Evolutionary conservation across 1,139 yeast species (phyloP).

Genomic region (Kurtzmaniella quercitrusa): DNA sequence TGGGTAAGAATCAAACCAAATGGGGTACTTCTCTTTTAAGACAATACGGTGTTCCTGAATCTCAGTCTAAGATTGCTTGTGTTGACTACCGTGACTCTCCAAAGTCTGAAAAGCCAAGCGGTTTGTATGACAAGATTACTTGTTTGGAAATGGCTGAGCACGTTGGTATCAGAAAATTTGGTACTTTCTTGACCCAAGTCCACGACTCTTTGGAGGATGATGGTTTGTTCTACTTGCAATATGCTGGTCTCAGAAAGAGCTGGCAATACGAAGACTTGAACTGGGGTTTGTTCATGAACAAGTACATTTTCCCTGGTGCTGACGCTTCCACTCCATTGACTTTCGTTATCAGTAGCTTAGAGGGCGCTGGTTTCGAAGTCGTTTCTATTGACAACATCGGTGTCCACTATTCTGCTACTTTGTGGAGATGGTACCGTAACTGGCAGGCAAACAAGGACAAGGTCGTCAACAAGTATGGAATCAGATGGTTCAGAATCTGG

Average conservation of each 20-base stretch:
- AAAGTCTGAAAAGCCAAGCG: constrained; percentile 50
- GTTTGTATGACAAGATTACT: constrained; percentile 81
- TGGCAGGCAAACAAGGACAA: constrained; percentile 84
- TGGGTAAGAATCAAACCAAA: constrained; percentile 86
- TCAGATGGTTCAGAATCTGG: constrained; percentile 93
- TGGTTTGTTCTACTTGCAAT: constrained; percentile 82
- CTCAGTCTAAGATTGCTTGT: constrained; percentile 78
- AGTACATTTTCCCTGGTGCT: constrained; percentile 96
- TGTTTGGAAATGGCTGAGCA: constrained; percentile 97
- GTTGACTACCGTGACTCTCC: constrained; percentile 92
- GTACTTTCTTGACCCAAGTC: constrained; percentile 72
- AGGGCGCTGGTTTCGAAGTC: constrained; percentile 82
- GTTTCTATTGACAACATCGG: constrained; percentile 85
- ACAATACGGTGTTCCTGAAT: constrained; percentile 61
- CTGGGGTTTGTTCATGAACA: constrained; percentile 97
- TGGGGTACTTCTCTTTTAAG: constrained; percentile 77
- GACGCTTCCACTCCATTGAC: constrained; percentile 94
- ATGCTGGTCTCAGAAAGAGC: constrained; percentile 84
- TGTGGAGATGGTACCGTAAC: constrained; percentile 95
- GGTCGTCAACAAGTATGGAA: constrained; percentile 77
- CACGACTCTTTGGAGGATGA: constrained; percentile 87
- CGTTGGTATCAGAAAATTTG: constrained; percentile 86
- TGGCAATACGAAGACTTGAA: constrained; percentile 94
- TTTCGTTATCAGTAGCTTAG: constrained; percentile 73
- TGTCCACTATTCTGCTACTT: constrained; percentile 86